These are phyloP conservation scores for Ganoderma meredithae DNA, from an alignment of 1,284 basidiomycete species.

Conservation along the genomic window DNA sequence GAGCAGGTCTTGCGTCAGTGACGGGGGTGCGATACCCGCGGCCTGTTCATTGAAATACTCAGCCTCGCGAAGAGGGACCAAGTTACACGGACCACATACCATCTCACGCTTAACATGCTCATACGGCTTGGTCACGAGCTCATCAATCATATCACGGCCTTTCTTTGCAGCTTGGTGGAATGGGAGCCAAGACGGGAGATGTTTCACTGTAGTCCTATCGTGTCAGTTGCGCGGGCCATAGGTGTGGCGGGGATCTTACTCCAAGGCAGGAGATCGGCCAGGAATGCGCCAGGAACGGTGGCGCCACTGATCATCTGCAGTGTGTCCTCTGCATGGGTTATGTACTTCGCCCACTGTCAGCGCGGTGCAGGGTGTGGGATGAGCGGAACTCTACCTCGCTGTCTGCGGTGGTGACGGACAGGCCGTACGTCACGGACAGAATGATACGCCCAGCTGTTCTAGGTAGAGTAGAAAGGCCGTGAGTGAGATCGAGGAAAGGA, in stretches of 20 bases:
- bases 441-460: slow-evolving; percentile 43
- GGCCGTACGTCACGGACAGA: slow-evolving; percentile 44
- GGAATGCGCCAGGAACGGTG: slow-evolving; percentile 40
- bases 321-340: slow-evolving; percentile 37
- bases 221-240: not conserved
- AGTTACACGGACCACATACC: slow-evolving; percentile 24
- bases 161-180: slow-evolving; percentile 41
- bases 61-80: not conserved
- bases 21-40: slow-evolving; percentile 27
- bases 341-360: slow-evolving; percentile 24
- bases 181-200: slow-evolving; percentile 47
- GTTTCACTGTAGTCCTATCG: slow-evolving; percentile 36
- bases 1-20: slow-evolving; percentile 26
- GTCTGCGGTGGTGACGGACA: slow-evolving; percentile 37
- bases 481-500: not conserved
- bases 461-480: not conserved
- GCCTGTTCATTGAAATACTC: slow-evolving; percentile 6
- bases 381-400: slow-evolving; percentile 28
- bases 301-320: slow-evolving; percentile 33
- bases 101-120: slow-evolving; percentile 41
- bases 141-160: slow-evolving; percentile 32
- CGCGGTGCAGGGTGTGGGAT: not conserved
- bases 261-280: slow-evolving; percentile 41
- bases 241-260: slow-evolving; percentile 25
- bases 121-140: slow-evolving; percentile 38